phyloP scores from a whole-genome alignment of 1,139 yeast genomes.

The Yamadazyma sp. region DNA sequence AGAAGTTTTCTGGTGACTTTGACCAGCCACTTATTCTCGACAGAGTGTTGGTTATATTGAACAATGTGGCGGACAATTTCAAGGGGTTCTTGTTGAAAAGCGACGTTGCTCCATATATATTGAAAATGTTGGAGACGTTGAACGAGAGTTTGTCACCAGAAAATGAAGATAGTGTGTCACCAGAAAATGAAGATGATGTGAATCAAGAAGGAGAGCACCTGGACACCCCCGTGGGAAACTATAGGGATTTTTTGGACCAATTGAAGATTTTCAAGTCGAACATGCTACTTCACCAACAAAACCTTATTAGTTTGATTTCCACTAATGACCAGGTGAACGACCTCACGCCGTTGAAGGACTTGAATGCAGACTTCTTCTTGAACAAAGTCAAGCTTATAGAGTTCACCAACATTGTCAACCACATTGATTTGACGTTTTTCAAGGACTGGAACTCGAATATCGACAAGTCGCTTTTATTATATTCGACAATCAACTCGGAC shows the following conservation, averaged over 20 bases:
- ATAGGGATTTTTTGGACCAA: slow-evolving; percentile 6
- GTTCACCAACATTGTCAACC: slow-evolving; percentile 55
- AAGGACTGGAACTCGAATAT: slow-evolving; percentile 72
- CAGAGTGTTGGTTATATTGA: slow-evolving; percentile 38
- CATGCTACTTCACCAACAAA: slow-evolving; percentile 37
- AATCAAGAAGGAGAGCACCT: too few species aligned
- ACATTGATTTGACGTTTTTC: slow-evolving; percentile 57
- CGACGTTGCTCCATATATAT: slow-evolving; percentile 40
- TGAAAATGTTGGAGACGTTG: slow-evolving; percentile 33
- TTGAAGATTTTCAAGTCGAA: slow-evolving; percentile 26
- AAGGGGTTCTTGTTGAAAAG: slow-evolving; percentile 40
- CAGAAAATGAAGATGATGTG: slow-evolving; percentile 1
- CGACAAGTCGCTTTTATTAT: slow-evolving; percentile 43
- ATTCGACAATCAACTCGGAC: slow-evolving; percentile 25
- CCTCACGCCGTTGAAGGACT: slow-evolving; percentile 30
- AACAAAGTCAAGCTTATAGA: slow-evolving; percentile 44
- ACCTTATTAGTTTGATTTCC: slow-evolving; percentile 31
- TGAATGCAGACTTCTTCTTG: slow-evolving; percentile 39
- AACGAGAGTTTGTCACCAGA: slow-evolving; percentile 9
- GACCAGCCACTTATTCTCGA: slow-evolving; percentile 31
- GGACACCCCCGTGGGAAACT: too few species aligned
- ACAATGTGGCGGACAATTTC: slow-evolving; percentile 34
- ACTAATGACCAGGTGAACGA: slow-evolving; percentile 15
- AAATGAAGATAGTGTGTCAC: too few species aligned
- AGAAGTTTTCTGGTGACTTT: slow-evolving; percentile 24